Evolutionary conservation across 495 filamentous ascomycete genomes (phyloP).

Genomic region (Talaromyces trachyspermus): DNA sequence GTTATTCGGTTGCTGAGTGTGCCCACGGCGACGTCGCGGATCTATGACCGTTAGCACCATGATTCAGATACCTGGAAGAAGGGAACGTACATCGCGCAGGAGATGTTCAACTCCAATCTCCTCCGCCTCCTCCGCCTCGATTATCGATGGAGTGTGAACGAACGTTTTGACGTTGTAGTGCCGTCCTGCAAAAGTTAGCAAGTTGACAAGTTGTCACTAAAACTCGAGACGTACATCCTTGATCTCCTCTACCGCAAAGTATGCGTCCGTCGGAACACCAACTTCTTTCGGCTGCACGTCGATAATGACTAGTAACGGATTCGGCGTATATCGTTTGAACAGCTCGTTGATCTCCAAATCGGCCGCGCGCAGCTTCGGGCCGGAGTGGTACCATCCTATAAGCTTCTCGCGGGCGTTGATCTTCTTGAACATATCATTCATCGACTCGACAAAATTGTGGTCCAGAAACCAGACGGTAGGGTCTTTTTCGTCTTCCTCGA

Average conservation of each 20-base stretch:
- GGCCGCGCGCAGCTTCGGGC: constrained; percentile 91
- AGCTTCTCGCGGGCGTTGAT: constrained; percentile 98
- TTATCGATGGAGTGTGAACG: constrained; percentile 97
- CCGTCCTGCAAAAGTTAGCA: constrained; percentile 60
- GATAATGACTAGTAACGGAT: constrained; percentile 93
- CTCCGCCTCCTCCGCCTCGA: constrained; percentile 97
- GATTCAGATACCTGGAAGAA: too few relatives aligned
- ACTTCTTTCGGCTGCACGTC: constrained; percentile 98
- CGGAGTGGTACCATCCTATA: constrained; percentile 99
- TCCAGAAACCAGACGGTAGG: constrained; percentile 98
- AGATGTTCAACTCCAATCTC: constrained; percentile 99
- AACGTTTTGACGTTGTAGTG: constrained; percentile 96
- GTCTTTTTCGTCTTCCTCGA: constrained; percentile 98
- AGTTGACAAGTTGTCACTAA: constrained; percentile 2
- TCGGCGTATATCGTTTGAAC: constrained; percentile 97
- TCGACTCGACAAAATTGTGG: constrained; percentile 98
- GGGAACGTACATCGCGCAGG: constrained; percentile 76
- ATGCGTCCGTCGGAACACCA: constrained; percentile 95
- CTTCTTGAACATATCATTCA: constrained; percentile 99
- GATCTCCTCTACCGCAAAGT: constrained; percentile 99
- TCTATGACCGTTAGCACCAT: not conserved
- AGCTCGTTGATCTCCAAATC: constrained; percentile 99
- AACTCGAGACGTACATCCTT: constrained; percentile 88
- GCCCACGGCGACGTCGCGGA: constrained; percentile 89
- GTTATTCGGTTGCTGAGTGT: constrained; percentile 98